Conservation (phyloP, 371 early-diverging fungal species). For the Apophysomyces trapeziformis region DNA sequence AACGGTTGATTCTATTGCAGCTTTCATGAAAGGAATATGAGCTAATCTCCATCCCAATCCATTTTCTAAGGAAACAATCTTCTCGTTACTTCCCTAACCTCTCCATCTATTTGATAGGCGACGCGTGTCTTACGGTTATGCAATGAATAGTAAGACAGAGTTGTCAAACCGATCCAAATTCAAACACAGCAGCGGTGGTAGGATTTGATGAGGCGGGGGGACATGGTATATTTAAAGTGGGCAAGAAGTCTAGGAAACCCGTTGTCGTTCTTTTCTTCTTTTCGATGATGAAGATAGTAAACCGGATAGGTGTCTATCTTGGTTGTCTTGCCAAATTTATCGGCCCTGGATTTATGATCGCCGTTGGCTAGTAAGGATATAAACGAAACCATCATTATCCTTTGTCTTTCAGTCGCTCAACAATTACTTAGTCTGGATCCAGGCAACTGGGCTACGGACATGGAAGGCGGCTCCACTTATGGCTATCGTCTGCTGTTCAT, state of each 20-base stretch:
- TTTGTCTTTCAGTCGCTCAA: background rate
- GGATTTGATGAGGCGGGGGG: too few relatives aligned
- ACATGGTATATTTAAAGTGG: too few relatives aligned
- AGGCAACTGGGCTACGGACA: conserved; percentile 82
- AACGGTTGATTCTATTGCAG: too few relatives aligned
- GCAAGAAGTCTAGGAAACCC: background rate
- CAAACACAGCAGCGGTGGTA: too few relatives aligned
- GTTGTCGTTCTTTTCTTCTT: conserved; percentile 2
- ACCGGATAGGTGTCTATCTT: conserved; percentile 18
- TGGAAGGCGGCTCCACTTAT: conserved; percentile 75
- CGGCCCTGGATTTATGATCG: conserved; percentile 57
- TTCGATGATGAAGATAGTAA: conserved; percentile 8
- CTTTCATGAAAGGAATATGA: too few relatives aligned
- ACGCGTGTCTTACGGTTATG: too few relatives aligned
- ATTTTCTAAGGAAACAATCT: too few relatives aligned
- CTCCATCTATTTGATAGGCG: too few relatives aligned
- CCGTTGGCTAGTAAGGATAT: conserved; percentile 49
- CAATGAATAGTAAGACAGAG: too few relatives aligned
- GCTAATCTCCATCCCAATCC: too few relatives aligned
- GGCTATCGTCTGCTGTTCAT: conserved; percentile 77
- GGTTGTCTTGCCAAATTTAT: conserved; percentile 36
- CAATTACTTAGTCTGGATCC: conserved; percentile 57
- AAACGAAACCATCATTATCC: background rate
- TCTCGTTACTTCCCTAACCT: too few relatives aligned
- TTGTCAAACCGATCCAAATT: too few relatives aligned